These are phyloP conservation scores for Lenzites betulinus DNA, from an alignment of 768 basidiomycete genomes.

Conservation along the genomic window DNA sequence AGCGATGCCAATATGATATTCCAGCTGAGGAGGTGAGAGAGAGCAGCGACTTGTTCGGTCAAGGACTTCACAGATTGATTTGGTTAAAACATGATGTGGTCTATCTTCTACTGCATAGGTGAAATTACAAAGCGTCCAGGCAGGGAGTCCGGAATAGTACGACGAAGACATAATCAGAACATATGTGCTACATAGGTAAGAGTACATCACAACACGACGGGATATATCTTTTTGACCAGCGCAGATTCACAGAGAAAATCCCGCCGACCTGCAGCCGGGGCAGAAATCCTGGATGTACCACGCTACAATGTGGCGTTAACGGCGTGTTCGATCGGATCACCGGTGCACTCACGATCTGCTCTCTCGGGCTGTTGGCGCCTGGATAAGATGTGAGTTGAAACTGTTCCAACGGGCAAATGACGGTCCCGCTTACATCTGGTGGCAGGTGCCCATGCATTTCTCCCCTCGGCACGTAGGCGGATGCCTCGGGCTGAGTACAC, in stretches of 20 bases:
- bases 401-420: neutral
- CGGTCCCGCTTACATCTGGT: neutral
- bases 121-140: no score
- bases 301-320: neutral
- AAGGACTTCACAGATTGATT: no score
- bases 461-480: neutral
- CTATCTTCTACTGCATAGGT: neutral
- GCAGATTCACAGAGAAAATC: neutral
- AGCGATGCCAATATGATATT: no score
- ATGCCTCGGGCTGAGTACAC: neutral
- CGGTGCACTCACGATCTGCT: neutral
- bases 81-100: neutral
- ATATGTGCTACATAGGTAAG: neutral
- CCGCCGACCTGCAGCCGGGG: neutral
- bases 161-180: neutral
- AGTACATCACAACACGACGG: neutral
- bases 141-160: no score
- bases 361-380: neutral
- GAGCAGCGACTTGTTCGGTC: no score
- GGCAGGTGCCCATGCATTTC: neutral
- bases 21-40: no score
- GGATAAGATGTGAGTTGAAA: neutral
- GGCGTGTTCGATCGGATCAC: no score
- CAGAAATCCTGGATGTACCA: conserved; percentile 1
- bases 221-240: neutral